Conservation (phyloP, 345 rosid species). For the Conringia planisiliqua region DNA sequence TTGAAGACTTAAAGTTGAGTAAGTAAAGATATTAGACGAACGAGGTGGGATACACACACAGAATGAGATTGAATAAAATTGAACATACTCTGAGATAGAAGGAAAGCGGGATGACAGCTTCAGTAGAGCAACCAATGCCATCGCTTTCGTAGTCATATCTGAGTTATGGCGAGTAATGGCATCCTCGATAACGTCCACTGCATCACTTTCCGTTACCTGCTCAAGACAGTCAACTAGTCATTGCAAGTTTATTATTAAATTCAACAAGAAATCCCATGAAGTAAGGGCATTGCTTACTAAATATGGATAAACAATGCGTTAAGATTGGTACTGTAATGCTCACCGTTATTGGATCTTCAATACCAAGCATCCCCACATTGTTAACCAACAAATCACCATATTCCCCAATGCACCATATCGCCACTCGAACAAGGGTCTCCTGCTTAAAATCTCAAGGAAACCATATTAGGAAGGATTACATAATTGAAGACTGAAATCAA, state of each 20-base stretch:
- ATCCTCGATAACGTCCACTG: conserved; percentile 77
- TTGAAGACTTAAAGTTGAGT: background rate
- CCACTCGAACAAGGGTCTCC: conserved; percentile 96
- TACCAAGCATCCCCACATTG: conserved; percentile 78
- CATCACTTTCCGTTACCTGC: conserved; percentile 93
- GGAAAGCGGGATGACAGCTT: conserved; percentile 98
- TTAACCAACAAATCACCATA: conserved; percentile 94
- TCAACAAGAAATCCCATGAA: background rate
- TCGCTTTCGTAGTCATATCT: conserved; percentile 81
- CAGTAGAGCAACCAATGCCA: conserved; percentile 85
- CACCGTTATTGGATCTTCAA: conserved; percentile 90
- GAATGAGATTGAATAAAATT: background rate
- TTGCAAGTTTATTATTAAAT: background rate
- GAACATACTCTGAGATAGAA: conserved; percentile 80
- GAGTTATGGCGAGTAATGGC: conserved; percentile 62
- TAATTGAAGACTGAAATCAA: conserved; percentile 3
- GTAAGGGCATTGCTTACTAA: conserved; percentile 3
- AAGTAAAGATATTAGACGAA: conserved; percentile 5
- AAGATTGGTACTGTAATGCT: conserved; percentile 32
- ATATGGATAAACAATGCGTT: background rate
- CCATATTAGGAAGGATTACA: conserved; percentile 16
- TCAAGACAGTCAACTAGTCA: conserved; percentile 30
- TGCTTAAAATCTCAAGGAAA: conserved; percentile 34
- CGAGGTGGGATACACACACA: conserved; percentile 15
- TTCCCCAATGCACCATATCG: conserved; percentile 99